Base-by-base conservation (phyloP, 208 protist species). In the Trypanosoma scelopori region DNA sequence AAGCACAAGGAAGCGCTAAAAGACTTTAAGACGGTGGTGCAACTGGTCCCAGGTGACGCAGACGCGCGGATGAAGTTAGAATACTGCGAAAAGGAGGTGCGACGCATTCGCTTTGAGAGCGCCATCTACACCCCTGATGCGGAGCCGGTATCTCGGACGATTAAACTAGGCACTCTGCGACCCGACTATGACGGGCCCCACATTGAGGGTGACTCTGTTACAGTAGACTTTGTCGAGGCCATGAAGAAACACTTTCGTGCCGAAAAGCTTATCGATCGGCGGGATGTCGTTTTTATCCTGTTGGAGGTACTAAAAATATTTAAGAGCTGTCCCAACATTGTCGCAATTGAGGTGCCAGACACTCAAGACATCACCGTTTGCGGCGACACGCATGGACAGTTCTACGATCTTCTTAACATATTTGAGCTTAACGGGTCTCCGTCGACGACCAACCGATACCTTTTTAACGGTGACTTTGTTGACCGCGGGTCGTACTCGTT, bases 371-470 rank as follows among this genome's bases (percentile, higher is more conserved):
- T 99, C 64, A 99, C 94, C 18, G 96, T 99, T 25, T 99, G 97
- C 86, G 98, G 98, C 51, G 98, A 99, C 79, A 98, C 96, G 9
- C 98, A 99, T 84, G 98, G 98, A 9, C 98, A 99, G 82, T 99
- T 91, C 77, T 99, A 98, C 75, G 98, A 99, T 76, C 69, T 98
- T 37, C 79, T 99, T 32, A 95, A 99, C 74, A 98, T 99, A 65
- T 99, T 99, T 69, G 77, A 97, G 49, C 66, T 93, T 9, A 96
- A 95, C 67, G 93, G 95, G 27, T 74, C 59, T 16, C 92, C 92
- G 39, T 95, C 85, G 1, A 53, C 65, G 20, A 85, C 71, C 3
- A 99, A 99, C 71, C 91, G 95, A 39, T 98, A 98, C 71, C 71
- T 99, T 13, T 98, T 98, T 69, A 98, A 98, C 70, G 95, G 94